Evolutionary conservation across 306 rosid genomes (phyloP).

Genomic region (Purshia tridentata): DNA sequence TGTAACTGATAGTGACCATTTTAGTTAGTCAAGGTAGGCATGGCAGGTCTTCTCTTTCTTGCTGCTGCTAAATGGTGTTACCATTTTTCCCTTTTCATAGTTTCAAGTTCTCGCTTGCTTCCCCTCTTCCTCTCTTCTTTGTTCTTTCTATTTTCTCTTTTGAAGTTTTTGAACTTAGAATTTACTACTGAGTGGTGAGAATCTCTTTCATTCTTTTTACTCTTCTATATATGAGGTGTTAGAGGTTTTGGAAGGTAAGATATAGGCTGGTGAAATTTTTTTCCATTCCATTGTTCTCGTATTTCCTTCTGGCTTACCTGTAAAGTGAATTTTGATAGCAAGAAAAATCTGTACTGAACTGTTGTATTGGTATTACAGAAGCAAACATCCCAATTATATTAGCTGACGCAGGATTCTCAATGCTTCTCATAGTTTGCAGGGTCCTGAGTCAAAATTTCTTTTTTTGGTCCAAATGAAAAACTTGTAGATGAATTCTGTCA

Average conservation of each 20-base stretch:
- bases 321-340: constrained; percentile 97
- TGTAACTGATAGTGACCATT: constrained; percentile 75
- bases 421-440: constrained; percentile 29
- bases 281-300: constrained; percentile 36
- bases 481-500: background rate
- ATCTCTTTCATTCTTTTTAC: constrained; percentile 59
- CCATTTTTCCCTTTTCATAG: constrained; percentile 42
- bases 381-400: constrained; percentile 35
- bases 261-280: constrained; percentile 73
- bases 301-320: constrained; percentile 61
- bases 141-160: constrained; percentile 9
- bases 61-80: constrained; percentile 54
- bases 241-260: constrained; percentile 68
- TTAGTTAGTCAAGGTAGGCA: constrained; percentile 66
- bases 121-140: background rate
- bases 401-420: constrained; percentile 24
- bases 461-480: background rate
- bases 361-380: constrained; percentile 53
- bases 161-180: constrained; percentile 47
- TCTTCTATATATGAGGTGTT: constrained; percentile 46
- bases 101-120: constrained; percentile 41
- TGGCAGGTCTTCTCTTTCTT: constrained; percentile 52
- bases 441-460: background rate
- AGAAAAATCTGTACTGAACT: constrained; percentile 59
- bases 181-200: constrained; percentile 68